Evolutionary conservation across 306 rosid species (phyloP).

Genomic region (Corylus americana): DNA sequence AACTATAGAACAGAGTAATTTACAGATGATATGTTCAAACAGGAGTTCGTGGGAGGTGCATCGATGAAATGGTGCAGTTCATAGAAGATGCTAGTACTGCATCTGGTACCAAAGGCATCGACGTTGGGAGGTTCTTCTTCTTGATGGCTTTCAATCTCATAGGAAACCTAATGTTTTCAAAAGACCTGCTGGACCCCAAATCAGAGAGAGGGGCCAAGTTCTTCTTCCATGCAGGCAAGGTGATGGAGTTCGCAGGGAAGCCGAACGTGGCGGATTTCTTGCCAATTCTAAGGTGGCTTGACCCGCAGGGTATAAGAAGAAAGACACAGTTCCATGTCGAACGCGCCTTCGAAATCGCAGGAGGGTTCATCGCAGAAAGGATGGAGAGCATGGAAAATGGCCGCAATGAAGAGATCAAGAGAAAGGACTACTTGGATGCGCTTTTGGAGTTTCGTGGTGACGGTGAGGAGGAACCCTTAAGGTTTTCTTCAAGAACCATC

Average conservation of each 20-base stretch:
- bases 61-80: conserved; percentile 54
- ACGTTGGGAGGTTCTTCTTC: conserved; percentile 64
- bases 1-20: background rate
- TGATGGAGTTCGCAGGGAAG: conserved; percentile 82
- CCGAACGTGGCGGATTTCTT: conserved; percentile 79
- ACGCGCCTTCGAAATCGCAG: conserved; percentile 68
- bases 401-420: conserved; percentile 13
- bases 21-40: background rate
- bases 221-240: conserved; percentile 59
- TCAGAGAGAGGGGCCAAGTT: conserved; percentile 65
- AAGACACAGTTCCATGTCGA: conserved; percentile 70
- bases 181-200: conserved; percentile 61
- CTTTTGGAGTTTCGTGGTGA: conserved; percentile 67
- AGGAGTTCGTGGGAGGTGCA: conserved; percentile 49
- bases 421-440: conserved; percentile 69
- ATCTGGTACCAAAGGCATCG: conserved; percentile 32
- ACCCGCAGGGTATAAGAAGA: conserved; percentile 75
- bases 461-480: conserved; percentile 30
- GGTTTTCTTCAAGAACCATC: conserved; percentile 50
- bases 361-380: conserved; percentile 63
- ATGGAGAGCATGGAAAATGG: conserved; percentile 34
- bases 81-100: conserved; percentile 30
- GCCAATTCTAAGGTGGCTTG: conserved; percentile 56
- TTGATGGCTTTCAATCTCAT: conserved; percentile 77
- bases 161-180: conserved; percentile 82